A percentile compares a stretch with the other conserved stretches of the same genome.
Evolutionary conservation across 495 filamentous ascomycete species (phyloP).

Genomic region (Letharia lupina): DNA sequence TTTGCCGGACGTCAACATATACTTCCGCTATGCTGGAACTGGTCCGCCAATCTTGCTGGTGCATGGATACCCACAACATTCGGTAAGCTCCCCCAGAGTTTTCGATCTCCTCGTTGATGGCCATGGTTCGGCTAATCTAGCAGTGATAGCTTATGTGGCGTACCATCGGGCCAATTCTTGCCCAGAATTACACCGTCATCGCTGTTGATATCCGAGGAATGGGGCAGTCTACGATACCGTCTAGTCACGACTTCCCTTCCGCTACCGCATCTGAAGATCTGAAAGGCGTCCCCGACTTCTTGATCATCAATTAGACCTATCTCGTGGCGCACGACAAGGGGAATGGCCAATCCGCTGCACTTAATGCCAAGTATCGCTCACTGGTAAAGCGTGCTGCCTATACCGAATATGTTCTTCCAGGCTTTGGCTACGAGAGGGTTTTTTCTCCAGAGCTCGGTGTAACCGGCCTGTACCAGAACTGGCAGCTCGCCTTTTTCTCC

Average conservation of each 20-base stretch:
- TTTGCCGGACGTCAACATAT: conserved; percentile 26
- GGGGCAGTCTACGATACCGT: conserved; percentile 33
- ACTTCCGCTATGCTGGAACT: conserved; percentile 25
- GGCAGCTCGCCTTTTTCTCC: conserved; percentile 1
- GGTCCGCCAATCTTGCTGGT: conserved; percentile 33
- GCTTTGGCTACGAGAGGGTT: background rate
- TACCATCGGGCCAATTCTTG: conserved; percentile 26
- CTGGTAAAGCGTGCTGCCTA: background rate
- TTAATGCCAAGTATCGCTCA: conserved; percentile 1
- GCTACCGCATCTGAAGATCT: background rate
- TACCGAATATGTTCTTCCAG: background rate
- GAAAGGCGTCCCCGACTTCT: background rate
- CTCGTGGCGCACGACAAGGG: background rate
- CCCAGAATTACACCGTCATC: conserved; percentile 29
- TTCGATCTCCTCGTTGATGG: background rate
- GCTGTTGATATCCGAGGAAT: conserved; percentile 35
- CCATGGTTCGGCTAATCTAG: background rate
- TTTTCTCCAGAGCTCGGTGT: background rate
- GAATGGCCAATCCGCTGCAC: background rate
- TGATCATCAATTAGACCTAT: background rate
- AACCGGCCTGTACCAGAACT: background rate
- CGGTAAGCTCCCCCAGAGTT: background rate
- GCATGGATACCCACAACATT: conserved; percentile 30
- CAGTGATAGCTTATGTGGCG: conserved; percentile 32
- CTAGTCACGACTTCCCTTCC: background rate